phyloP scores from a whole-genome alignment of 805 yeast species.

The Wickerhamiella slavikovae region DNA sequence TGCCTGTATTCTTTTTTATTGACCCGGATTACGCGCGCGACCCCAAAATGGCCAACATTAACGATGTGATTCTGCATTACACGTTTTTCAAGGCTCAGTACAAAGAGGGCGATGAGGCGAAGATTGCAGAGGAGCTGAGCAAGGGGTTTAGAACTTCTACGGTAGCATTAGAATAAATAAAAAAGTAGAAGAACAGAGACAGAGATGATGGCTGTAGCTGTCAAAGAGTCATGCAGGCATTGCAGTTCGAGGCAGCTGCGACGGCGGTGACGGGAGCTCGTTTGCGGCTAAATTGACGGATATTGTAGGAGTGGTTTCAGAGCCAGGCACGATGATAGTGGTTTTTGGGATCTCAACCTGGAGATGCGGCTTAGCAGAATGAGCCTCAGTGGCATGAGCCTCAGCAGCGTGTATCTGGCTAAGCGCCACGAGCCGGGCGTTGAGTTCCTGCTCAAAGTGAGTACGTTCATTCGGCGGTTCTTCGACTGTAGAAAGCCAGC shows the following conservation, averaged over 20 bases:
- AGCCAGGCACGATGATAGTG: too few species aligned
- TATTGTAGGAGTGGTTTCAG: too few species aligned
- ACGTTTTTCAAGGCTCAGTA: constrained; percentile 47
- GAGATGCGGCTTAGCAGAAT: too few species aligned
- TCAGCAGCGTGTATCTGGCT: too few species aligned
- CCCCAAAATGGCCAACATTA: constrained; percentile 78
- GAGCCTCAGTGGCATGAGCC: too few species aligned
- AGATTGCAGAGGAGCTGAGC: constrained; percentile 6
- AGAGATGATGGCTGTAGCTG: neutral
- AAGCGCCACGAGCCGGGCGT: constrained; percentile 3
- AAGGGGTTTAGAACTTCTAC: neutral
- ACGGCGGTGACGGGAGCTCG: too few species aligned
- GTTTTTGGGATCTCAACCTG: too few species aligned
- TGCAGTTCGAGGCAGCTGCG: too few species aligned
- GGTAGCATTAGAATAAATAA: neutral
- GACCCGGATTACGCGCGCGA: constrained; percentile 92
- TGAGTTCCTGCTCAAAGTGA: constrained; percentile 9
- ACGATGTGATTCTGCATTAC: constrained; percentile 77
- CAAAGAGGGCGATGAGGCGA: constrained; percentile 5
- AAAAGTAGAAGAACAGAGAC: neutral
- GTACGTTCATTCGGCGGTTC: constrained; percentile 9
- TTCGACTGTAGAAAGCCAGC: constrained; percentile 8
- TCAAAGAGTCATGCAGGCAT: neutral
- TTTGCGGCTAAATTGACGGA: too few species aligned
- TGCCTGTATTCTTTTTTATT: constrained; percentile 94